Base-by-base conservation (phyloP, 805 yeast genomes). In the Ogataea glucozyma region DNA sequence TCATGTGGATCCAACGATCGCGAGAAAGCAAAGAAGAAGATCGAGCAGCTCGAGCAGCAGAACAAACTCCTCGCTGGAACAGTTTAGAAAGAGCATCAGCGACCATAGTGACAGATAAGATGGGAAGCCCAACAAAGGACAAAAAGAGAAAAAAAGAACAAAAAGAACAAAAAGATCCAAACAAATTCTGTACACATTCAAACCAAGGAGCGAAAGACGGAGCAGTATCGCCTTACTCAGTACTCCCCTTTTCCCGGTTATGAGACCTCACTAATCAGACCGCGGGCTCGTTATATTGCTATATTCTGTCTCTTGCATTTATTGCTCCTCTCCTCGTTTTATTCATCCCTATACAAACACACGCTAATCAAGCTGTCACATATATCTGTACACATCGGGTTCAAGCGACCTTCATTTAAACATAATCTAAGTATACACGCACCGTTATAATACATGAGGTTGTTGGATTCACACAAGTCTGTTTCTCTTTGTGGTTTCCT, bases 1-100 rank as follows among this genome's bases (percentile, higher is more conserved):
- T 42, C 60, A 61, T 38, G 81, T 88, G 18, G 97, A 91, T 60
- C 98, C 99, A 4, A 80, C 75, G 29, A 75, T 78, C 40, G 97
- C 97, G 3, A 79, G 98, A 62, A 83, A 88, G 59, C 93, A 88
- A 64, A 79, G 98, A 62, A 76, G 97, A 57, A 75, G 88, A 61
- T 74, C 81, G 4, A 64, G 70, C 57, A 66, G 67, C 23, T 62
- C 70, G 9, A 65, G 64, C 46, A 60, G 60, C 52, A 62, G 62
- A 48, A 63, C 57, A n/a, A 57, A 44, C 22, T 62, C 72, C 8
- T 62, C 70, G 20, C 46, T 70, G 17, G 76, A 72, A 40, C 71
- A 66, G 45, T 71, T 70, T 48, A 68, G 73, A 56, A 70, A 68
- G 59, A 69, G 71, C 23, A 61, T 70, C 23, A 61, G 67, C 43